Evolutionary conservation across 331 rosid species (phyloP).

Genomic region (Quercus phellos): DNA sequence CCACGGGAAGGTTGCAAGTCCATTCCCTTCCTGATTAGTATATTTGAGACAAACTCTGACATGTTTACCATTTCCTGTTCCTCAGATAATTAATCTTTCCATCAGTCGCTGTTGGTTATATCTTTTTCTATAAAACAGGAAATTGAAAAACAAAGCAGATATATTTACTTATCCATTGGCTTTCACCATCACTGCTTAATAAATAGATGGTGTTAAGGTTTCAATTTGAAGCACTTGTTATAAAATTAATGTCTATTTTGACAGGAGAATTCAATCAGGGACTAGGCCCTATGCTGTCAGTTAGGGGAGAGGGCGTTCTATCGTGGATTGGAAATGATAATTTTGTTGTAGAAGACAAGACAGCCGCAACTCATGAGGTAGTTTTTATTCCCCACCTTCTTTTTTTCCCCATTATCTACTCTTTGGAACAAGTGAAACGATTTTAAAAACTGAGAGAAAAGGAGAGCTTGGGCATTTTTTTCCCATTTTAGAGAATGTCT

Average conservation of each 20-base stretch:
- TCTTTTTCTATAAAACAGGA: background rate
- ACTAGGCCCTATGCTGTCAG: constrained; percentile 58
- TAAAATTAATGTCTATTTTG: background rate
- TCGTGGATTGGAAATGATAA: constrained; percentile 62
- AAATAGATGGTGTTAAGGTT: background rate
- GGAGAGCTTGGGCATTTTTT: background rate
- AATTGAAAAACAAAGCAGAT: background rate
- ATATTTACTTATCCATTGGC: background rate
- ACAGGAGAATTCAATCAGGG: constrained; percentile 63
- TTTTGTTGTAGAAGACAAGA: constrained; percentile 58
- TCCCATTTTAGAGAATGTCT: background rate
- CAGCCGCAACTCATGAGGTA: constrained; percentile 54
- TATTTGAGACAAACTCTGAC: background rate
- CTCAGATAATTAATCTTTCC: background rate
- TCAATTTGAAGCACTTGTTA: background rate
- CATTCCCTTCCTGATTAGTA: background rate
- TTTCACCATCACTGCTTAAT: background rate
- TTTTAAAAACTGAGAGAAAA: background rate
- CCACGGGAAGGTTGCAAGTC: background rate
- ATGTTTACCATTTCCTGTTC: background rate
- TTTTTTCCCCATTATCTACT: background rate
- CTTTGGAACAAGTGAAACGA: background rate
- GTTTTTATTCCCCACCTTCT: background rate
- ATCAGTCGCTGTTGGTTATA: background rate
- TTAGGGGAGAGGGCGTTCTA: constrained; percentile 53